These are phyloP conservation scores for Amanita muscaria DNA, from an alignment of 768 basidiomycete species.

Conservation along the genomic window DNA sequence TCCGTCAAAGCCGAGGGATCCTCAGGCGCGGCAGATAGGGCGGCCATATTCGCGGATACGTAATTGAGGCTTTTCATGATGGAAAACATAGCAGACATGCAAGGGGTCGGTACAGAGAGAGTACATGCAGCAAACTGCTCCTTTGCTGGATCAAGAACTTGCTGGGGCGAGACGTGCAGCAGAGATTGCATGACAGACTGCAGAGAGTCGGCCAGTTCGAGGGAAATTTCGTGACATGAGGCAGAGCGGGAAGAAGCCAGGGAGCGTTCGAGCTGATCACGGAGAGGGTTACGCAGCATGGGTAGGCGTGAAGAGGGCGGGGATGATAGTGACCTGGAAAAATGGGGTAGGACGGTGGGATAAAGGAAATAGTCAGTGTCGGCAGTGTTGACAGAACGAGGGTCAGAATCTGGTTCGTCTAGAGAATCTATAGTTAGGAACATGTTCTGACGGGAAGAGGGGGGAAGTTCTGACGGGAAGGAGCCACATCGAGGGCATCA, in stretches of 20 bases:
- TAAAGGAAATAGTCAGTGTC: conserved; percentile 6
- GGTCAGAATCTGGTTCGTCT: conserved; percentile 37
- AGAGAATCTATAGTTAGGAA: conserved; percentile 41
- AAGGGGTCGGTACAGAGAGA: conserved; percentile 78
- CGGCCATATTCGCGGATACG: conserved; percentile 76
- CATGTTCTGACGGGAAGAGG: too few relatives aligned
- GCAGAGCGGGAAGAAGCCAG: conserved; percentile 12
- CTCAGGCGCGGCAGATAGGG: conserved; percentile 27
- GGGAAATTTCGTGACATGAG: conserved; percentile 58
- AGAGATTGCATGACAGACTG: conserved; percentile 89
- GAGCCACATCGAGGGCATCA: conserved; percentile 37
- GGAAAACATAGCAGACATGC: conserved; percentile 81
- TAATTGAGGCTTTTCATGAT: conserved; percentile 93
- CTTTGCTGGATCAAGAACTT: conserved; percentile 85
- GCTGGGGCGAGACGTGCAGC: conserved; percentile 82
- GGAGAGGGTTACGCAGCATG: conserved; percentile 62
- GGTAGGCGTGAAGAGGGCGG: conserved; percentile 76
- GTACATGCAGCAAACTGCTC: conserved; percentile 90
- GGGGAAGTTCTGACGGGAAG: conserved; percentile 21
- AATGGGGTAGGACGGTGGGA: conserved; percentile 35
- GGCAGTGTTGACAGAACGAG: conserved; percentile 23
- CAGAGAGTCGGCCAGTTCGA: conserved; percentile 85
- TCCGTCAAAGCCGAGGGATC: neutral
- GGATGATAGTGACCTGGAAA: conserved; percentile 71
- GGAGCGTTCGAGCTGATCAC: conserved; percentile 14